A percentile compares a stretch with the other conserved stretches of the same genome.
Evolutionary conservation across 805 yeast genomes (phyloP).

Genomic region (Kodamaea neixiangensis): DNA sequence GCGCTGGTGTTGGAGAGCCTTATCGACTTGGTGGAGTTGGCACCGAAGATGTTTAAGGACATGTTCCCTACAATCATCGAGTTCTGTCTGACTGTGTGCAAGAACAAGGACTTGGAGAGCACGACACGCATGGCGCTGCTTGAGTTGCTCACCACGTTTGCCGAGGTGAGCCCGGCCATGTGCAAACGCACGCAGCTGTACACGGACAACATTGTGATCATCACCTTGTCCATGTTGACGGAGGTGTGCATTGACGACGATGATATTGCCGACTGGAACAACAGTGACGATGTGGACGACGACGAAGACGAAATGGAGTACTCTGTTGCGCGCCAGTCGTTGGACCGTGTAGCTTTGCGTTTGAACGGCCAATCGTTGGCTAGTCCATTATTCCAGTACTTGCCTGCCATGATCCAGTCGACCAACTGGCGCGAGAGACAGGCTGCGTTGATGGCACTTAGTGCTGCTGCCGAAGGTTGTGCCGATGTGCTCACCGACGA

Average conservation of each 20-base stretch:
- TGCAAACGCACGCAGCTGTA: conserved; percentile 78
- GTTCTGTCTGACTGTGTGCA: conserved; percentile 81
- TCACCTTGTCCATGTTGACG: conserved; percentile 81
- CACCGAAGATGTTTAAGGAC: conserved; percentile 91
- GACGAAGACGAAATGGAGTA: conserved; percentile 81
- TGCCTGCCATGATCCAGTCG: conserved; percentile 81
- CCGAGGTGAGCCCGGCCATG: conserved; percentile 94
- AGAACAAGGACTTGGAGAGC: conserved; percentile 77
- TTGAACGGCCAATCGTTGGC: conserved; percentile 84
- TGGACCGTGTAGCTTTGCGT: conserved; percentile 85
- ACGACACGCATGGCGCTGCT: conserved; percentile 81
- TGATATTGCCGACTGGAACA: conserved; percentile 85
- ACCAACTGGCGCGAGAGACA: conserved; percentile 91
- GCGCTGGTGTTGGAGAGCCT: conserved; percentile 86
- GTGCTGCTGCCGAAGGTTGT: conserved; percentile 98
- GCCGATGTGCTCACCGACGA: conserved; percentile 82
- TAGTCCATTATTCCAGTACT: conserved; percentile 79
- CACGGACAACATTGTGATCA: conserved; percentile 68
- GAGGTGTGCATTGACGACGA: conserved; percentile 90
- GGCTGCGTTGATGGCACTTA: conserved; percentile 95
- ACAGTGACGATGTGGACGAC: conserved; percentile 71
- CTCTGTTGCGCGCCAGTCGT: conserved; percentile 91
- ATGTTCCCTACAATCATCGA: conserved; percentile 88
- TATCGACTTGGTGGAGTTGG: conserved; percentile 87
- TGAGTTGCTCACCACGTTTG: conserved; percentile 85